phyloP scores from a whole-genome alignment of 1,284 basidiomycete species.

The Fomitiporia mediterranea region DNA sequence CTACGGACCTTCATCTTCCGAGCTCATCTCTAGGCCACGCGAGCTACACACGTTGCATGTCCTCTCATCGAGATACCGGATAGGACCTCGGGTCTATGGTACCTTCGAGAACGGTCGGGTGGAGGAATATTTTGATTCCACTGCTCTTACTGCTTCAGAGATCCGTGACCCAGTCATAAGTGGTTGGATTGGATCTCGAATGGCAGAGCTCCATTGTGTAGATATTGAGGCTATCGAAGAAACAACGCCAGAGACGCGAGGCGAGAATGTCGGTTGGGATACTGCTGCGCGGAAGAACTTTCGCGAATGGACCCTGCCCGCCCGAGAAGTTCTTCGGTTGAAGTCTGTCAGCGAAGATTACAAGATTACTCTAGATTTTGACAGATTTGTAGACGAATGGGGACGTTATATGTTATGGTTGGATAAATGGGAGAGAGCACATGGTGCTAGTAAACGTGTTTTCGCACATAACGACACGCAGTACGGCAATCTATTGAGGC shows the following conservation, averaged over 20 bases:
- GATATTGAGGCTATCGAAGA: slow-evolving; percentile 68
- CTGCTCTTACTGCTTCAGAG: slow-evolving; percentile 71
- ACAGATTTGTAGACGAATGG: slow-evolving; percentile 61
- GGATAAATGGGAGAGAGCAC: slow-evolving; percentile 49
- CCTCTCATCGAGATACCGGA: slow-evolving; percentile 79
- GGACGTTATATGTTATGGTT: slow-evolving; percentile 66
- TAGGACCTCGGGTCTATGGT: slow-evolving; percentile 89
- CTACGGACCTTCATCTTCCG: slow-evolving; percentile 82
- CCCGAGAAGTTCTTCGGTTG: slow-evolving; percentile 60
- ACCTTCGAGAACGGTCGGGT: slow-evolving; percentile 92
- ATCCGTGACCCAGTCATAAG: slow-evolving; percentile 73
- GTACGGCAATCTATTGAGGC: slow-evolving; percentile 84
- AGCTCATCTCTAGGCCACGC: slow-evolving; percentile 78
- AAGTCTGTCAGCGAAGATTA: slow-evolving; percentile 41
- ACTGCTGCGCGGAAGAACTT: slow-evolving; percentile 59
- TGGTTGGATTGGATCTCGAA: slow-evolving; percentile 81
- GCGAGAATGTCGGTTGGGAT: slow-evolving; percentile 50
- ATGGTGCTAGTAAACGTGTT: slow-evolving; percentile 58
- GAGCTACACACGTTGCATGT: slow-evolving; percentile 86
- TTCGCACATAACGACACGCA: slow-evolving; percentile 92
- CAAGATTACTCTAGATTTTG: slow-evolving; percentile 53
- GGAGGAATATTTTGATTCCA: slow-evolving; percentile 90
- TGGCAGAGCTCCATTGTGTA: slow-evolving; percentile 91
- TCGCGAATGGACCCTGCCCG: slow-evolving; percentile 55
- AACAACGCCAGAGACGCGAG: slow-evolving; percentile 33